Evolutionary conservation across 352 stramenopile species (phyloP).

Genomic region (Pythium insidiosum): DNA sequence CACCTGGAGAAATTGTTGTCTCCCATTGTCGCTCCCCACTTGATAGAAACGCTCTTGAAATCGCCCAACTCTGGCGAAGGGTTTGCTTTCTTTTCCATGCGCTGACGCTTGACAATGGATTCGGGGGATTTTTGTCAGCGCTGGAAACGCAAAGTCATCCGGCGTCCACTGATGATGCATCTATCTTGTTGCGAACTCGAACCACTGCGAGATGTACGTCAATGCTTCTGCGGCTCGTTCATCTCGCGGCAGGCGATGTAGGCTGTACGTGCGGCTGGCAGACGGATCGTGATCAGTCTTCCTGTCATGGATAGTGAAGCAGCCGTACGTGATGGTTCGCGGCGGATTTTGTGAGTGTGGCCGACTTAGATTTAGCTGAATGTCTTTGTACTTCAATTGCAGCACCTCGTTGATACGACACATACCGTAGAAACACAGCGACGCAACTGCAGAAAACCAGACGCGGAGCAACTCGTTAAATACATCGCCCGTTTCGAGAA

Average conservation of each 20-base stretch:
- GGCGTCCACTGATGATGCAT: too few species aligned
- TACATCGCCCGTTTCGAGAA: too few species aligned
- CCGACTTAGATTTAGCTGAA: background rate
- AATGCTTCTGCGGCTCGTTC: background rate
- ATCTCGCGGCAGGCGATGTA: background rate
- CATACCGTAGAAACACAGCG: conserved; percentile 2
- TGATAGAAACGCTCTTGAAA: background rate
- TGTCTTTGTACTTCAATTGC: background rate
- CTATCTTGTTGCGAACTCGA: too few species aligned
- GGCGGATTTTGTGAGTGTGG: too few species aligned
- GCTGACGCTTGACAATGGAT: background rate
- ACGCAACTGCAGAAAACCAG: too few species aligned
- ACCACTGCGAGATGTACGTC: too few species aligned
- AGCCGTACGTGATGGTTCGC: too few species aligned
- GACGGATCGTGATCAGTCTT: conserved; percentile 1
- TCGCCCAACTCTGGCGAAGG: background rate
- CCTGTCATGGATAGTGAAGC: background rate
- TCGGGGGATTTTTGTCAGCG: too few species aligned
- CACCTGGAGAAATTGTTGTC: background rate
- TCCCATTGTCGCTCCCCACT: background rate
- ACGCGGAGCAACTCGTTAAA: too few species aligned
- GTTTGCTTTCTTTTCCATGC: too few species aligned
- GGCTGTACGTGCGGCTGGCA: background rate
- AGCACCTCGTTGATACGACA: conserved; percentile 1
- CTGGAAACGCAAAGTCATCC: too few species aligned